phyloP scores from a whole-genome alignment of 2,329 filamentous ascomycete genomes.

The Chalara sp. region DNA sequence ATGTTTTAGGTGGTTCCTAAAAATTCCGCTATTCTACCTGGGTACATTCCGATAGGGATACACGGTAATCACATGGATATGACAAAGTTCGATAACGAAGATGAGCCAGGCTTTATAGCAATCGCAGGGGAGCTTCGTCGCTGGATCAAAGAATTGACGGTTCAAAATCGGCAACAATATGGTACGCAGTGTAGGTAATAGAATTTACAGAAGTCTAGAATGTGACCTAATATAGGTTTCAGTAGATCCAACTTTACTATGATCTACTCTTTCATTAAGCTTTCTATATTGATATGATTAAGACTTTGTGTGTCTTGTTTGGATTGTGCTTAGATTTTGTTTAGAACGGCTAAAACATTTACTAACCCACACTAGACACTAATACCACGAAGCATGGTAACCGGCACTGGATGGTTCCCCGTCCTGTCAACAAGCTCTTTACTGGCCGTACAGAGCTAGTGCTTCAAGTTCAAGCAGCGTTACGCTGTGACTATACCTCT shows the following conservation, averaged over 20 bases:
- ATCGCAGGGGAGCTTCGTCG: conserved; percentile 4
- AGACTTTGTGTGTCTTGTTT: too few species aligned
- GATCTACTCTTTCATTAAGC: too few species aligned
- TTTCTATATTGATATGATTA: too few species aligned
- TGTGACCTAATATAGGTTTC: too few species aligned
- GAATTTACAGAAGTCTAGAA: too few species aligned
- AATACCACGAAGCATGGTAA: not conserved
- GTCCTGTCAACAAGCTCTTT: conserved; percentile 12
- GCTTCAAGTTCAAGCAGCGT: conserved; percentile 5
- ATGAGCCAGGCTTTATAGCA: conserved; percentile 5
- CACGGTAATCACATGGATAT: conserved; percentile 6
- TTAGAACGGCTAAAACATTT: too few species aligned
- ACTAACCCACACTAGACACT: too few species aligned
- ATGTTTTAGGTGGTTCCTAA: not conserved
- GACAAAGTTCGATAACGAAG: conserved; percentile 2
- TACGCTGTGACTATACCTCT: not conserved
- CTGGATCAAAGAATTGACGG: not conserved
- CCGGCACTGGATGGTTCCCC: conserved; percentile 13
- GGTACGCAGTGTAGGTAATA: too few species aligned
- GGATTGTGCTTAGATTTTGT: too few species aligned
- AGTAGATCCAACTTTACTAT: too few species aligned
- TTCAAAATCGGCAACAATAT: too few species aligned
- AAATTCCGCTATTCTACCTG: not conserved
- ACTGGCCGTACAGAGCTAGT: conserved; percentile 13
- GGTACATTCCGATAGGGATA: not conserved